Evolutionary conservation across 352 stramenopile species (phyloP), one percentile per base, ranked within the genome.

Genomic region (Globisporangium lucens): DNA sequence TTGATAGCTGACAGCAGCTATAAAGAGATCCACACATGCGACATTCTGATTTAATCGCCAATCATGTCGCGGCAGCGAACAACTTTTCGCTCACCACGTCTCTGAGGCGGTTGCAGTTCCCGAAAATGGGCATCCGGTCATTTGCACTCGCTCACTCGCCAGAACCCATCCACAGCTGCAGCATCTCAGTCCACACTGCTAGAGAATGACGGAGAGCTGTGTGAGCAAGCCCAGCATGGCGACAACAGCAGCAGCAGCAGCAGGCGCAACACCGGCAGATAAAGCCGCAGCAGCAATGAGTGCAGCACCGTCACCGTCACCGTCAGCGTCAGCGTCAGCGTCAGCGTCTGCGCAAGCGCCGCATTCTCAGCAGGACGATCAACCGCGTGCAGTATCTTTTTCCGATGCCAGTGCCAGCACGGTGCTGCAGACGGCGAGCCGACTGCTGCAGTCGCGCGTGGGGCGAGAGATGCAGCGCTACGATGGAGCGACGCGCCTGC

Each of bases 401-500:
- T 47, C 41, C 13, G 7, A n/a, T 15, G 15, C 41, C 4, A 47
- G 41, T 5, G 4, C 41, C 3, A 47, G 17, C 6, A 12, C 7
- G 4, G 29, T 15, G 6, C 2, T 29, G 8, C 38, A 56, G 29
- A 49, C 36, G 8, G 63, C 36, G 12, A 82, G 72, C 22, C 68
- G 56, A 35, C 52, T 86, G 60, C 55, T 84, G 49, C 66, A 87
- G 52, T 89, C 86, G 30, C 77, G 86, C 33, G 68, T 82, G 4
- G 86, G 86, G 2, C 72, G 86, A 24, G 81, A 89, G 35, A 79
- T 80, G 49, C 86, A 94, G 71, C 79, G 81, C 20, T 94, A 92
- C 64, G 82, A 94, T 62, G 85, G 79, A 13, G 38, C 52, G 17
- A 77, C 72, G 20, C 77, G 85, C 13, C 65, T 93, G 33, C 73